Evolutionary conservation across 768 basidiomycete species (phyloP).

Genomic region (Psilocybe subaeruginosa): DNA sequence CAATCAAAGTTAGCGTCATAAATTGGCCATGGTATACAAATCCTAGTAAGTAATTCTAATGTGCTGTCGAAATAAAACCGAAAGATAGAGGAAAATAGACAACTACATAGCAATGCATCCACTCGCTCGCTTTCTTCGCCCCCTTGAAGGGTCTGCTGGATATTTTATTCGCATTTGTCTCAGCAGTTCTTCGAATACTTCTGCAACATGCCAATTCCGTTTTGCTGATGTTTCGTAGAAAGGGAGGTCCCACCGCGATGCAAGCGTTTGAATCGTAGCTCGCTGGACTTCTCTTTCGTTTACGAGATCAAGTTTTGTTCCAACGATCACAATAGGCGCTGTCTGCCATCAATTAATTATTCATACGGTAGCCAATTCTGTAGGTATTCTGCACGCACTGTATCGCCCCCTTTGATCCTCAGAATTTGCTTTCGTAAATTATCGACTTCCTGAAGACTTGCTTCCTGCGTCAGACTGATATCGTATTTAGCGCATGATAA

Average conservation of each 20-base stretch:
- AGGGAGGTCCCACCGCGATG: conserved; percentile 67
- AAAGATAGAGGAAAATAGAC: background rate
- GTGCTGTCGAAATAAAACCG: background rate
- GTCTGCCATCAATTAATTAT: conserved; percentile 35
- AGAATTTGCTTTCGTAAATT: conserved; percentile 81
- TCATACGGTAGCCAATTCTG: conserved; percentile 2
- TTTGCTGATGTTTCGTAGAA: conserved; percentile 92
- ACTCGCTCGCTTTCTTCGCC: conserved; percentile 33
- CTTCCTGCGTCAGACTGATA: conserved; percentile 77
- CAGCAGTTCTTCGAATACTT: conserved; percentile 79
- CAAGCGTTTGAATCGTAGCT: conserved; percentile 63
- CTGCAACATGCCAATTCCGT: conserved; percentile 76
- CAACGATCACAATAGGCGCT: conserved; percentile 84
- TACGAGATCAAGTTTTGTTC: conserved; percentile 82
- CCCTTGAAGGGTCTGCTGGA: conserved; percentile 49
- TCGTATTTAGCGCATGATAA: conserved; percentile 1
- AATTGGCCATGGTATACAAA: background rate
- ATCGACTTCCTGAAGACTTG: conserved; percentile 79
- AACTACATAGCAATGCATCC: conserved; percentile 45
- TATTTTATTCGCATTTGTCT: conserved; percentile 73
- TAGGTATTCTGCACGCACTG: conserved; percentile 38
- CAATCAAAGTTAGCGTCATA: background rate
- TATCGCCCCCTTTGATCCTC: conserved; percentile 74
- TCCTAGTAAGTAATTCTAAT: background rate
- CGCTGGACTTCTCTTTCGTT: conserved; percentile 80